phyloP scores from a whole-genome alignment of 257 asterid species.

The Coffea eugenioides region DNA sequence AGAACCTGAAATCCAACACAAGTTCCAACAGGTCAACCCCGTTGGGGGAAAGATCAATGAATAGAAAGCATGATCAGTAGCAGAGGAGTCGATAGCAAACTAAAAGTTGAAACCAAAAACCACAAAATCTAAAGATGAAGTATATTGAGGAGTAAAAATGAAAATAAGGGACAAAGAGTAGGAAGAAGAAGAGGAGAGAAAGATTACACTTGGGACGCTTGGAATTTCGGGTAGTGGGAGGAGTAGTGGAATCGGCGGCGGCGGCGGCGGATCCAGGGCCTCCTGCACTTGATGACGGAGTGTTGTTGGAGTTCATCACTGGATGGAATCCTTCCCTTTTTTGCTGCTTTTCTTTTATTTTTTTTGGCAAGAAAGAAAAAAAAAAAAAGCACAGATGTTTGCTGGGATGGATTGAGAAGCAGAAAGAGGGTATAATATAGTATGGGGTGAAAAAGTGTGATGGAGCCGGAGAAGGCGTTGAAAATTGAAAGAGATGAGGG shows the following conservation, averaged over 20 bases:
- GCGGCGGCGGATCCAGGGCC: conserved; percentile 49
- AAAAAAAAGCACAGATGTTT: not conserved
- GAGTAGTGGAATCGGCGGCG: conserved; percentile 49
- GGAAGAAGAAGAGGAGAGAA: not conserved
- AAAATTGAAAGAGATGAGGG: not conserved
- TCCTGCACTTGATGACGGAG: conserved; percentile 71
- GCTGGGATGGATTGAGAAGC: not conserved
- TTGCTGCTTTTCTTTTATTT: no score
- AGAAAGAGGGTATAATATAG: not conserved
- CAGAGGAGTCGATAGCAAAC: not conserved
- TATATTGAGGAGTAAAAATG: not conserved
- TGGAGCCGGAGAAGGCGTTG: not conserved
- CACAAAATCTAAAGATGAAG: not conserved
- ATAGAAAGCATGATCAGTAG: not conserved
- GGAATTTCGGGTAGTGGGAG: conserved; percentile 66
- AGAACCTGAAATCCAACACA: not conserved
- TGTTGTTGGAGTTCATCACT: conserved; percentile 58
- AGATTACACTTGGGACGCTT: conserved; percentile 80
- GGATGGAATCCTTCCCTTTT: not conserved
- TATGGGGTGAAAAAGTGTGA: not conserved
- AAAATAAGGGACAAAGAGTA: not conserved
- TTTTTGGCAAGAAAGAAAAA: not conserved
- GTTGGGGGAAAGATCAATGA: no score
- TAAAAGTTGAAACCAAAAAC: not conserved
- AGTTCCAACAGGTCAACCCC: not conserved